Evolutionary conservation across 73 alveolate species (phyloP).

Genomic region (Paraurostyla sp.): DNA sequence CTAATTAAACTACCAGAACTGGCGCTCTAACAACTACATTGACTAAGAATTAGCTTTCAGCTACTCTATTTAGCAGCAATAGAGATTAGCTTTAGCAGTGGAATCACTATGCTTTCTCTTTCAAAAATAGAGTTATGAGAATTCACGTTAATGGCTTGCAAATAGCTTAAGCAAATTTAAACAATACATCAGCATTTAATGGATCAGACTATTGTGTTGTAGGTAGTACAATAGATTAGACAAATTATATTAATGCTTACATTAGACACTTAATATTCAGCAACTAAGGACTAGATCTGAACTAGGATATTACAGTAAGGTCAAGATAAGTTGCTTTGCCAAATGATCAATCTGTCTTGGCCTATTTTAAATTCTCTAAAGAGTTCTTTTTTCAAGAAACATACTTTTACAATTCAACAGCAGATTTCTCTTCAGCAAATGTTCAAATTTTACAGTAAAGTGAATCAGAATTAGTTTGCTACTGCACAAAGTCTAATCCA

Average conservation of each 20-base stretch:
- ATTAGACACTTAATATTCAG: background rate
- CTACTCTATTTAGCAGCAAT: background rate
- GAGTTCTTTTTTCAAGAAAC: background rate
- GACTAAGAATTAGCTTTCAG: background rate
- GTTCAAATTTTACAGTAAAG: background rate
- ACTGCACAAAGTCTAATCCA: background rate
- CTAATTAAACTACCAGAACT: background rate
- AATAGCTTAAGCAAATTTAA: background rate
- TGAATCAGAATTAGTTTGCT: conserved; percentile 24
- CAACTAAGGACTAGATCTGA: background rate
- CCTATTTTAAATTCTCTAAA: background rate
- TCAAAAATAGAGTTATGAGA: background rate
- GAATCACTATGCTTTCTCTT: background rate
- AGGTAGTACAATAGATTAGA: background rate
- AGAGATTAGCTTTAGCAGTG: background rate
- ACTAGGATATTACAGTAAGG: background rate
- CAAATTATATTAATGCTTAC: background rate
- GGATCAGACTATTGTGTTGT: background rate
- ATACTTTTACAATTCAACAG: background rate
- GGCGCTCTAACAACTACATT: background rate
- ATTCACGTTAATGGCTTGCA: conserved; percentile 7
- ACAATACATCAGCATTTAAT: background rate
- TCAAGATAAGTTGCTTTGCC: background rate
- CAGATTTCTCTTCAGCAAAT: background rate
- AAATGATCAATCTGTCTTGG: background rate